These are phyloP conservation scores for Elongisporangium senticosum DNA, from an alignment of 352 stramenopile species.

Conservation along the genomic window DNA sequence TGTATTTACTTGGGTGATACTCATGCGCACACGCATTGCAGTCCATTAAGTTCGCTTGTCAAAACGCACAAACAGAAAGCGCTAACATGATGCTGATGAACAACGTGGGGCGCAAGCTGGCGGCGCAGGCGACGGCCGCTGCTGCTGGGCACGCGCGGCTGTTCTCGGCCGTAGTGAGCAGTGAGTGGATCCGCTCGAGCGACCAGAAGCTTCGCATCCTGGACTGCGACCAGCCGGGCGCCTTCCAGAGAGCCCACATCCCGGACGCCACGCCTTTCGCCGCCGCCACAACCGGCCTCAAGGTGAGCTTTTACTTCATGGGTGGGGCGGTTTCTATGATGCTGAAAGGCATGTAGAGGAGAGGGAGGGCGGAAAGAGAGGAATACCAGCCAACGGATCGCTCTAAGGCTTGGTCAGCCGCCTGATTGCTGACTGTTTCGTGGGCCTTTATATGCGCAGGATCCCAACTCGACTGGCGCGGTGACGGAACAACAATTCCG, in stretches of 20 bases:
- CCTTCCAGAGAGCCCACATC: slow-evolving; percentile 52
- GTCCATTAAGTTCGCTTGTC: not conserved
- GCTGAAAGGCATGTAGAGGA: not conserved
- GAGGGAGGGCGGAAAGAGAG: not conserved
- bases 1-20: not conserved
- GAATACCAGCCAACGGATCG: not conserved
- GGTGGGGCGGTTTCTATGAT: not conserved
- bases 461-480: slow-evolving; percentile 32
- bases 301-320: slow-evolving; percentile 15
- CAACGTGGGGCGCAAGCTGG: not conserved
- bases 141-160: slow-evolving; percentile 1
- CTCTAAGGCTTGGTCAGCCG: not conserved
- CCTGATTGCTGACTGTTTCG: not conserved
- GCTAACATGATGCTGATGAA: not conserved
- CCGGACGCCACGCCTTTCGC: slow-evolving; percentile 34
- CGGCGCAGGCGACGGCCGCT: not conserved
- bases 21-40: not conserved
- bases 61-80: too few species aligned
- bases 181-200: slow-evolving; percentile 27
- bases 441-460: not conserved
- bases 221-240: slow-evolving; percentile 52
- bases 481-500: slow-evolving; percentile 36
- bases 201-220: slow-evolving; percentile 30
- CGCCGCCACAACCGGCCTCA: slow-evolving; percentile 40
- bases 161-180: slow-evolving; percentile 35